Conservation (phyloP, 371 early-diverging fungal genomes). For the Syncephalastrum contaminatum region DNA sequence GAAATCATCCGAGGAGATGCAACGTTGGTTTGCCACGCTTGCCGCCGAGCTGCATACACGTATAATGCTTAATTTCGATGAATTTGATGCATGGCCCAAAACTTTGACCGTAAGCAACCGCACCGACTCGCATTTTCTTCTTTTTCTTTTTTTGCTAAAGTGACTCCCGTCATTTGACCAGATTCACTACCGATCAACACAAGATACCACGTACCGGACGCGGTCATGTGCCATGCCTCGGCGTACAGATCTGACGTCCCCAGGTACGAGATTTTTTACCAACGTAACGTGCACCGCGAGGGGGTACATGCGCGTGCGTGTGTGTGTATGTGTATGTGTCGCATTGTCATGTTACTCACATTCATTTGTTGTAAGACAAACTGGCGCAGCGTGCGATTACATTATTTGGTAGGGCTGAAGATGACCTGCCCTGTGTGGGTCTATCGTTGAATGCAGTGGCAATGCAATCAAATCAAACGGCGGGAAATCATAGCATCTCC, state of each 20-base stretch:
- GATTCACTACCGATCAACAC: constrained; percentile 8
- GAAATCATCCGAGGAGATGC: constrained; percentile 23
- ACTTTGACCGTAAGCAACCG: constrained; percentile 30
- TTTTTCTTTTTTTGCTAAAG: background rate
- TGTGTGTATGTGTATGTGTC: no score
- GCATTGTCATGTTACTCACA: background rate
- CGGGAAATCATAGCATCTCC: constrained; percentile 26
- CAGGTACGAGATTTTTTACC: constrained; percentile 15
- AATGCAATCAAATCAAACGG: constrained; percentile 22
- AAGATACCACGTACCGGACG: constrained; percentile 19
- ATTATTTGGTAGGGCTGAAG: constrained; percentile 19
- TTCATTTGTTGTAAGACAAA: constrained; percentile 14
- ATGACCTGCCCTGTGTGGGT: constrained; percentile 34
- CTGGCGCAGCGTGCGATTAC: constrained; percentile 23
- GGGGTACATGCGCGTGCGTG: no score
- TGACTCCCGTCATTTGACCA: constrained; percentile 1
- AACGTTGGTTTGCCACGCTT: constrained; percentile 59
- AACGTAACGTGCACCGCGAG: background rate
- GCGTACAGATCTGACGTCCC: constrained; percentile 16
- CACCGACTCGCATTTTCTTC: background rate
- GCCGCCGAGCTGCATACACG: constrained; percentile 56
- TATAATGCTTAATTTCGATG: constrained; percentile 49
- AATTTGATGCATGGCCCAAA: constrained; percentile 54
- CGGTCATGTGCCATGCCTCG: constrained; percentile 28
- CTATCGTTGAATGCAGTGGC: constrained; percentile 35